Percentiles rank a stretch among this genome's conserved stretches.
Conservation (phyloP, 2,329 filamentous ascomycete genomes). For the Fusarium torreyae region DNA sequence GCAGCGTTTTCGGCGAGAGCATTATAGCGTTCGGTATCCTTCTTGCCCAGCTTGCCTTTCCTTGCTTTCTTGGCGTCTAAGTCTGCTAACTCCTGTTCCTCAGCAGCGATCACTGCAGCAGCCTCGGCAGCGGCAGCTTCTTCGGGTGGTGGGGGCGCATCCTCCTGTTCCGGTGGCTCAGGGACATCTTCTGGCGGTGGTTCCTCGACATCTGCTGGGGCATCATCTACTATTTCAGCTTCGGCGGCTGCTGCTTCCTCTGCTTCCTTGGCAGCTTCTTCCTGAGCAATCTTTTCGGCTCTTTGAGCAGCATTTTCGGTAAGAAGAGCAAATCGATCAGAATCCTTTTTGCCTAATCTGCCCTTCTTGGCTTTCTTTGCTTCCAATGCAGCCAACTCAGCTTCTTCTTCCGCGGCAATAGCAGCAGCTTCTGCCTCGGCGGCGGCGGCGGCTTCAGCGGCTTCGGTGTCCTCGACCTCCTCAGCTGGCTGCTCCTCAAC, state of each 20-base stretch:
- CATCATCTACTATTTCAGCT: conserved; percentile 37
- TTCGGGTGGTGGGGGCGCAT: conserved; percentile 23
- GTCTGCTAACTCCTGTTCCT: conserved; percentile 58
- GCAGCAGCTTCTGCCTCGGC: conserved; percentile 53
- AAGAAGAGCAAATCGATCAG: conserved; percentile 41
- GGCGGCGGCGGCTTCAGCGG: conserved; percentile 33
- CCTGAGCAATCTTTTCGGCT: conserved; percentile 40
- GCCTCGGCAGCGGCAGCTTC: conserved; percentile 46
- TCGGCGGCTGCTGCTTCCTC: conserved; percentile 37
- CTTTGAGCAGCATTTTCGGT: conserved; percentile 38
- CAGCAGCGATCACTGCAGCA: conserved; percentile 38
- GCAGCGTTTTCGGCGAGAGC: conserved; percentile 54
- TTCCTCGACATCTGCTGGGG: conserved; percentile 22
- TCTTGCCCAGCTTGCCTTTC: conserved; percentile 63
- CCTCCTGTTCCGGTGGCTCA: conserved; percentile 33
- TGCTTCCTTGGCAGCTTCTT: conserved; percentile 25
- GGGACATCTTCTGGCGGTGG: conserved; percentile 27
- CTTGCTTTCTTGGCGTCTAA: conserved; percentile 66
- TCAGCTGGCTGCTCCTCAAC: conserved; percentile 51
- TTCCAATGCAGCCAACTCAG: conserved; percentile 36
- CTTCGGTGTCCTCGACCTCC: conserved; percentile 43
- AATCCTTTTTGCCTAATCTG: conserved; percentile 45
- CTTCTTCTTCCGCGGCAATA: conserved; percentile 42
- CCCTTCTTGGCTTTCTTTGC: conserved; percentile 44
- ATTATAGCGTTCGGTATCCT: conserved; percentile 62